Conservation (phyloP, 176 grass and related monocot species). For the Bonia amplexicaulis region DNA sequence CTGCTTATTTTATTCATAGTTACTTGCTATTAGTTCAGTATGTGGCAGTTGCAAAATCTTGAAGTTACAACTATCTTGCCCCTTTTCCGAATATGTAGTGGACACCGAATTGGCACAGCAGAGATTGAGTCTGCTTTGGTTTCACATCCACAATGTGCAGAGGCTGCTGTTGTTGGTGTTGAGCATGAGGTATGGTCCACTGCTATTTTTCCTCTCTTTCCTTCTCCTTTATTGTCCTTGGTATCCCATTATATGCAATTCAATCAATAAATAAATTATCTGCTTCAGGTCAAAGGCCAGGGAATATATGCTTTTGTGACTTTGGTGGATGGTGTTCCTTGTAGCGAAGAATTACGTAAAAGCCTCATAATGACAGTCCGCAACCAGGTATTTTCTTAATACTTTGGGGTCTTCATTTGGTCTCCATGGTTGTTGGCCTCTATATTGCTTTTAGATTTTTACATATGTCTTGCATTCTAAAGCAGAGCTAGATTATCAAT, state of each 20-base stretch:
- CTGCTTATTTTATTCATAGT: not conserved
- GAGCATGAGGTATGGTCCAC: conserved; percentile 80
- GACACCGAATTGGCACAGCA: conserved; percentile 93
- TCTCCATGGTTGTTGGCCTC: not conserved
- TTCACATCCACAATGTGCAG: conserved; percentile 75
- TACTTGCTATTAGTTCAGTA: conserved; percentile 4
- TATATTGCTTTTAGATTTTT: not conserved
- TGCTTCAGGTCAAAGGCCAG: conserved; percentile 80
- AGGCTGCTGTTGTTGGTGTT: conserved; percentile 94
- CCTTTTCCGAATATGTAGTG: conserved; percentile 43
- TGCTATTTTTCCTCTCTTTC: not conserved
- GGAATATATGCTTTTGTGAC: conserved; percentile 97
- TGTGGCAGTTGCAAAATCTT: not conserved
- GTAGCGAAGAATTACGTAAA: conserved; percentile 76
- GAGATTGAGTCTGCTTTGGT: conserved; percentile 93
- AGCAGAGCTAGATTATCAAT: not conserved
- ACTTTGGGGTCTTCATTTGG: not conserved
- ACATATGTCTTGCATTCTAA: not conserved
- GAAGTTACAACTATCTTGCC: conserved; percentile 7
- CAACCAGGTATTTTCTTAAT: conserved; percentile 58
- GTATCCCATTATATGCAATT: not conserved
- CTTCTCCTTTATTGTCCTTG: not conserved
- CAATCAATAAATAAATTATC: not conserved
- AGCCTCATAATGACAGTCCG: conserved; percentile 70
- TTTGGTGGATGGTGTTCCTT: conserved; percentile 77